Conservation (phyloP, 768 basidiomycete genomes). For the Leccinum imitatum region DNA sequence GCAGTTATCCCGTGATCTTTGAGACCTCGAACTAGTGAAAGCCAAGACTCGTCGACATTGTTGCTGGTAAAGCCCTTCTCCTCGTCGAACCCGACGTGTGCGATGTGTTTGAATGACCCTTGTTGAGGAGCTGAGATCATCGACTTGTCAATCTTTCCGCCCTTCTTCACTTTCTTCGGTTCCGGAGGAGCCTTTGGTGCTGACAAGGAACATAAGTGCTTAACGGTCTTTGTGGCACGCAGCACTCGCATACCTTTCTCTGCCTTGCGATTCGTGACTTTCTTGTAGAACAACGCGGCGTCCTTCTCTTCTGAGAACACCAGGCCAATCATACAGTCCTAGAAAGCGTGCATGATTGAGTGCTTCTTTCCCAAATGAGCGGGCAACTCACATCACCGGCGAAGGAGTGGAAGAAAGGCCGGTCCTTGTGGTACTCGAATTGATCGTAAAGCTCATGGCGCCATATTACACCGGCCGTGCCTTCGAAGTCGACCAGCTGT, state of each 20-base stretch:
- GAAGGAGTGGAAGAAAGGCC: constrained; percentile 88
- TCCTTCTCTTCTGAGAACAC: constrained; percentile 88
- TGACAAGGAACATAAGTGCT: constrained; percentile 8
- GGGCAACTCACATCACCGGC: constrained; percentile 78
- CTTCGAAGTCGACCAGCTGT: constrained; percentile 79
- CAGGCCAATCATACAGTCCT: constrained; percentile 91
- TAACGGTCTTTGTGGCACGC: neutral
- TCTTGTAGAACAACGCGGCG: constrained; percentile 84
- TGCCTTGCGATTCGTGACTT: constrained; percentile 67
- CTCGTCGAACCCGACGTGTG: constrained; percentile 79
- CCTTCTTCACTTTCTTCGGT: constrained; percentile 58
- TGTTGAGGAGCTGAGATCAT: too few species aligned
- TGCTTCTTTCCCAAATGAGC: neutral
- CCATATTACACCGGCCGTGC: constrained; percentile 89
- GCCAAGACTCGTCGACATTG: constrained; percentile 92
- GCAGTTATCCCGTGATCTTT: constrained; percentile 43
- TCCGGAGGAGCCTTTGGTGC: constrained; percentile 48
- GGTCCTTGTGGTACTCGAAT: constrained; percentile 78
- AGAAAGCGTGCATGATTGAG: constrained; percentile 8
- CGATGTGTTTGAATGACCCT: too few species aligned
- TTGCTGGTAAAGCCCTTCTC: constrained; percentile 83
- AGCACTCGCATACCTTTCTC: constrained; percentile 45
- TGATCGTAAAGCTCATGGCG: constrained; percentile 86
- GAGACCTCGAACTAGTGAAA: constrained; percentile 64
- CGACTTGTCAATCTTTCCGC: constrained; percentile 88